Evolutionary conservation across 768 basidiomycete genomes (phyloP).

Genomic region (Phanerodontia chrysosporium): DNA sequence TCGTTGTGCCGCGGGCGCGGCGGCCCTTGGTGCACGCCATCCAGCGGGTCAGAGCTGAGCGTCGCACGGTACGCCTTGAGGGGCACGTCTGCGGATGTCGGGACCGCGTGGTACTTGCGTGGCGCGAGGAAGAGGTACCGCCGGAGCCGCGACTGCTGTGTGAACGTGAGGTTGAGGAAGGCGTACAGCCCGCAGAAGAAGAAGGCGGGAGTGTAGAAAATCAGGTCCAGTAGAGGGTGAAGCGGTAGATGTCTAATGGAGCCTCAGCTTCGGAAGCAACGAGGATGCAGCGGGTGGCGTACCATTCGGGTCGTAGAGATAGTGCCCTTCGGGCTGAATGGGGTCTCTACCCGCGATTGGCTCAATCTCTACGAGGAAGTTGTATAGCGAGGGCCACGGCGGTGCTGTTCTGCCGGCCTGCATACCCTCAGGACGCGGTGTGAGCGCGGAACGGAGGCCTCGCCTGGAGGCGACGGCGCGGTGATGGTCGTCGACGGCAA

Average conservation of each 20-base stretch:
- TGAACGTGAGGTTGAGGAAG: conserved; percentile 38
- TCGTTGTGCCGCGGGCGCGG: conserved; percentile 25
- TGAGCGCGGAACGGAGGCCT: neutral
- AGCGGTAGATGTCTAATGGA: conserved; percentile 36
- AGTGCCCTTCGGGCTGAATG: conserved; percentile 29
- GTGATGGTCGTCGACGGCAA: neutral
- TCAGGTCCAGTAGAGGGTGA: conserved; percentile 48
- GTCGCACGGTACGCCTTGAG: conserved; percentile 3
- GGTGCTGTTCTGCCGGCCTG: conserved; percentile 5
- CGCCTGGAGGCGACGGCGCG: neutral
- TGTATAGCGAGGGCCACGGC: conserved; percentile 33
- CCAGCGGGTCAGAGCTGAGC: neutral
- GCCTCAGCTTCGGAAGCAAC: neutral
- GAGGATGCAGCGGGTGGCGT: neutral
- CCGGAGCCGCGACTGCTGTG: conserved; percentile 23
- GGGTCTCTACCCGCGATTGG: conserved; percentile 26
- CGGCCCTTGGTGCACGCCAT: conserved; percentile 6
- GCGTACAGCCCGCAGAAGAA: conserved; percentile 37
- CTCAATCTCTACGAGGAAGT: conserved; percentile 30
- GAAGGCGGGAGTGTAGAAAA: conserved; percentile 41
- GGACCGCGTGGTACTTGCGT: conserved; percentile 4
- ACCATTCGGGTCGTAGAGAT: conserved; percentile 34
- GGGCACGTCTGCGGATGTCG: conserved; percentile 16
- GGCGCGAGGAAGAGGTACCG: conserved; percentile 7
- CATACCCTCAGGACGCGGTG: too few relatives aligned